A percentile compares a stretch with the other conserved stretches of the same genome.
Conservation (phyloP, 306 rosid genomes). For the Rosa multiflora region DNA sequence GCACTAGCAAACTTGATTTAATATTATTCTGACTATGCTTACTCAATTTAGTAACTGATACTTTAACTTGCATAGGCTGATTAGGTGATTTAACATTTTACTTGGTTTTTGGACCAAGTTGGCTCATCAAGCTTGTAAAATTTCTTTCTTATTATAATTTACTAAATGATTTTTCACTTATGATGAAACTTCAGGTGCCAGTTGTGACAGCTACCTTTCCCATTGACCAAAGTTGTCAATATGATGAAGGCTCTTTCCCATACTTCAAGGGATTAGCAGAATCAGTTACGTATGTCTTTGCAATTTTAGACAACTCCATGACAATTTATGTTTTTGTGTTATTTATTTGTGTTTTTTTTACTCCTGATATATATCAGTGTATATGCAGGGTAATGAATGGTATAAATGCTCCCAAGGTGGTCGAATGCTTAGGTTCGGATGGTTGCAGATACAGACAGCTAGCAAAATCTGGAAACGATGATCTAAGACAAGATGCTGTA, state of each 20-base stretch:
- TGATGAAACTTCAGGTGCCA: constrained; percentile 68
- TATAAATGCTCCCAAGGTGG: constrained; percentile 93
- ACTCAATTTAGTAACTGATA: background rate
- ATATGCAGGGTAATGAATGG: constrained; percentile 87
- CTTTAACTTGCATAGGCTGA: background rate
- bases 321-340: background rate
- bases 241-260: constrained; percentile 83
- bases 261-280: constrained; percentile 80
- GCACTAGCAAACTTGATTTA: constrained; percentile 1
- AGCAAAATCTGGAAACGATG: constrained; percentile 98
- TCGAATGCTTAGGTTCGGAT: constrained; percentile 92
- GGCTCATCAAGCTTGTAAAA: background rate
- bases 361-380: constrained; percentile 27
- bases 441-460: constrained; percentile 79
- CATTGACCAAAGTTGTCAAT: constrained; percentile 72
- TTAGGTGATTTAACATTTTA: background rate
- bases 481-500: constrained; percentile 96
- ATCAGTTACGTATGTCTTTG: constrained; percentile 60
- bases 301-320: constrained; percentile 17
- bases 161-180: constrained; percentile 13
- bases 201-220: constrained; percentile 89
- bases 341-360: background rate
- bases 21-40: background rate
- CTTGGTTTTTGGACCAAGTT: background rate
- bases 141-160: background rate